Percentiles rank a stretch among this genome's conserved stretches.
Evolutionary conservation across 768 basidiomycete species (phyloP).

Genomic region (Pulveroboletus sp.): DNA sequence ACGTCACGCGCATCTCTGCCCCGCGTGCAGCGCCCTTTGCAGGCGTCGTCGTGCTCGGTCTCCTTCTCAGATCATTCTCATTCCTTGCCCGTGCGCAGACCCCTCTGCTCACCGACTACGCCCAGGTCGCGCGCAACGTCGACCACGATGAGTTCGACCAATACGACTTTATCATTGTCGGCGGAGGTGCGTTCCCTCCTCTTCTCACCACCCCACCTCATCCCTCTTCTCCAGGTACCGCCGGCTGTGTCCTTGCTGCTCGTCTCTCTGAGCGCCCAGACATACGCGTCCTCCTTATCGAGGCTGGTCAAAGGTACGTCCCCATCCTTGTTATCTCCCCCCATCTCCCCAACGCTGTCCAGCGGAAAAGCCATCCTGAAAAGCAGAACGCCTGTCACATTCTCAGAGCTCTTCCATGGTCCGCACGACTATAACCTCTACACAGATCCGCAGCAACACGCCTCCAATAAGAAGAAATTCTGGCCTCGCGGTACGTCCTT

Average conservation of each 20-base stretch:
- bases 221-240: slow-evolving; percentile 31
- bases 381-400: slow-evolving; percentile 44
- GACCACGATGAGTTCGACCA: slow-evolving; percentile 20
- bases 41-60: not conserved
- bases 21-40: not conserved
- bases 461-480: slow-evolving; percentile 42
- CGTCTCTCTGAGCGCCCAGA: slow-evolving; percentile 38
- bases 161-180: slow-evolving; percentile 50
- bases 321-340: not conserved
- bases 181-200: slow-evolving; percentile 39
- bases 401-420: slow-evolving; percentile 37
- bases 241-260: slow-evolving; percentile 42
- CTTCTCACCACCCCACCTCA: not conserved
- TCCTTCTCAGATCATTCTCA: not conserved
- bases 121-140: not conserved
- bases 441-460: slow-evolving; percentile 53
- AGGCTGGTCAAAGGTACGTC: slow-evolving; percentile 43
- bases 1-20: not conserved
- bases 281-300: slow-evolving; percentile 37
- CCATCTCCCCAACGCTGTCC: not conserved
- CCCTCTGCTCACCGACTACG: not conserved
- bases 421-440: slow-evolving; percentile 49
- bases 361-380: slow-evolving; percentile 42
- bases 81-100: not conserved
- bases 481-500: slow-evolving; percentile 59